Evolutionary conservation across 768 basidiomycete genomes (phyloP), one percentile per base, ranked within the genome.

Genomic region (Kwoniella dendrophila): DNA sequence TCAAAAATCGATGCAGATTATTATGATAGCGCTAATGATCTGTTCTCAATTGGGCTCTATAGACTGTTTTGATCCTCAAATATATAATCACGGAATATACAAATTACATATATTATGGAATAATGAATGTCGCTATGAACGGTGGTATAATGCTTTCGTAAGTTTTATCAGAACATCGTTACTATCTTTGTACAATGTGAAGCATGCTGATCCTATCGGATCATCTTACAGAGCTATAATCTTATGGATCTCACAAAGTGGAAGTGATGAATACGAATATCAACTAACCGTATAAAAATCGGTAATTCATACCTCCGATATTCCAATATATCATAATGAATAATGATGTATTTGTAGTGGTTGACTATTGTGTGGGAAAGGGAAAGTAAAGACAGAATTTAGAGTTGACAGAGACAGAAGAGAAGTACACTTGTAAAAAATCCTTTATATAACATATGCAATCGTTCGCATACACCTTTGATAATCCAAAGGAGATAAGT

Each of bases 111-210:
- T 94, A 92, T 79, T 97, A 93, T 77, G 95, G 95, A 22, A 90
- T 92, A 64, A 91, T 92, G 47, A 94, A 92, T 78, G 92, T 98
- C n/a, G 88, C 88, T 10, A 93, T 96, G 82, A 95, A 92, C 73
- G 86, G 89, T 14, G 85, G 86, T 22, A 72, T 81, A 40, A 80
- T 81, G 80, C 64, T 81, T 44, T 79, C 77, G 80, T 80, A 30
- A 62, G 75, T 68, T 26, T 2, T 11, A 41, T 14, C 36, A 49
- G 36, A 26, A 20, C 2, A 4, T 30, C 27, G 6, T n/a, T n/a
- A n/a, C n/a, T n/a, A n/a, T n/a, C n/a, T n/a, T n/a, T n/a, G n/a
- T n/a, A n/a, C n/a, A n/a, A n/a, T n/a, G n/a, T n/a, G n/a, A 50
- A 34, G 14, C 36, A 22, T 26, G 49, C 60, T 69, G 66, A 60